phyloP scores from a whole-genome alignment of 2,329 filamentous ascomycete species.

The Pseudopyricularia javanii region DNA sequence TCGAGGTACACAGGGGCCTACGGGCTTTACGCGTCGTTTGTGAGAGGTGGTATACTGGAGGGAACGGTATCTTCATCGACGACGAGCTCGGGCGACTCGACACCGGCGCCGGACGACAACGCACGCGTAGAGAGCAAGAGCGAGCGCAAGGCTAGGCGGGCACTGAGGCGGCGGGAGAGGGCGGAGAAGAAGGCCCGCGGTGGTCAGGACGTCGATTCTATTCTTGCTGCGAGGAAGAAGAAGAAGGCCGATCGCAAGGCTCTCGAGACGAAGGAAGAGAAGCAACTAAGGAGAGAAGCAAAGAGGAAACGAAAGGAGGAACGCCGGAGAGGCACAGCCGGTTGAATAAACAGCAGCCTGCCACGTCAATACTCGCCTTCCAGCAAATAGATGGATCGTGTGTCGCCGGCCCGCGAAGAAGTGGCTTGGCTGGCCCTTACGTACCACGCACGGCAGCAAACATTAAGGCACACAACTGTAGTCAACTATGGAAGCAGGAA shows the following conservation, averaged over 20 bases:
- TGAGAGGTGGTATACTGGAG: constrained; percentile 64
- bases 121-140: constrained; percentile 13
- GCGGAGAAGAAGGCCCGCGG: constrained; percentile 19
- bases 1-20: constrained; percentile 46
- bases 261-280: constrained; percentile 16
- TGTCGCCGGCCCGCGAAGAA: not conserved
- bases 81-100: constrained; percentile 11
- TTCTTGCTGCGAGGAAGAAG: constrained; percentile 2
- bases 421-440: constrained; percentile 8
- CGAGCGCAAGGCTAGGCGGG: constrained; percentile 22
- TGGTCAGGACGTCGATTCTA: constrained; percentile 11
- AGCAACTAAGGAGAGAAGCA: constrained; percentile 22
- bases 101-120: constrained; percentile 9
- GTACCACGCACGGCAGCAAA: not conserved
- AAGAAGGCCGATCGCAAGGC: constrained; percentile 1
- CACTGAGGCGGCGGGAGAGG: constrained; percentile 15
- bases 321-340: constrained; percentile 17
- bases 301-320: constrained; percentile 14
- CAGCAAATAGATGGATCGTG: not conserved
- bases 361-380: no score
- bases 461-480: not conserved
- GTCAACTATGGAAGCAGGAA: not conserved
- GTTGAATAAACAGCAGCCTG: constrained; percentile 11
- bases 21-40: constrained; percentile 74
- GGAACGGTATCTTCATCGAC: constrained; percentile 44